Evolutionary conservation across 176 grass and related monocot genomes (phyloP), one percentile per base, ranked within the genome.

Genomic region (Carex parvula): DNA sequence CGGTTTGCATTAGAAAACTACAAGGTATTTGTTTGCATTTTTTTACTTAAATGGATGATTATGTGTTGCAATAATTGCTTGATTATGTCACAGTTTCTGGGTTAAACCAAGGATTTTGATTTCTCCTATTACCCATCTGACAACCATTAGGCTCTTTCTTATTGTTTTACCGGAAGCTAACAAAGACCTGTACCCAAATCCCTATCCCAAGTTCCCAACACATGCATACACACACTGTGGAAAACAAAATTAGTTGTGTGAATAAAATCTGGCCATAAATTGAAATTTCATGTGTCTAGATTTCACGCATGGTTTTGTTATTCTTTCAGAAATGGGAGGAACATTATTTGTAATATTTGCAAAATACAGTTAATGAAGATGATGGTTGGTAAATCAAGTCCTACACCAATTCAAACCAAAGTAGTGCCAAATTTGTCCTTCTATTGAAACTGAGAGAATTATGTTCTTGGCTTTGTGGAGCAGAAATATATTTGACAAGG

Each of bases 1-100:
- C 87, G 96, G 60, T 99, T 99, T 88, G 87, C 93, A 14, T 84
- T 99, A 58, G 96, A 99, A 77, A 99, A 95, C 81, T 99, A 99
- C 61, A 99, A 95, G 96, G 96, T 99, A 85, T 66, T 52, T 70
- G 65, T 63, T n/a, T 56, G 84, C 13, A 6, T 76, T 79, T 75
- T 29, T 68, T 42, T 18, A 62, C 21, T 52, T 55, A 82, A 57
- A 16, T 60, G 14, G 13, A 26, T 89, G 12, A 52, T 13, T 48
- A 10, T 62, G 17, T 12, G n/a, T 72, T 22, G 44, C 53, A 60
- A 39, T 62, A 81, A 20, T 29, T 75, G 12, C 48, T 30, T 53
- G 22, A 76, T 76, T 32, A 56, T 32, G 55, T 77, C 12, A 16
- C 21, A 33, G 22, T 24, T 77, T 50, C 18, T 20, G 9, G 21